Conservation (phyloP, 2,329 filamentous ascomycete species). For the Aspergillus niger region DNA sequence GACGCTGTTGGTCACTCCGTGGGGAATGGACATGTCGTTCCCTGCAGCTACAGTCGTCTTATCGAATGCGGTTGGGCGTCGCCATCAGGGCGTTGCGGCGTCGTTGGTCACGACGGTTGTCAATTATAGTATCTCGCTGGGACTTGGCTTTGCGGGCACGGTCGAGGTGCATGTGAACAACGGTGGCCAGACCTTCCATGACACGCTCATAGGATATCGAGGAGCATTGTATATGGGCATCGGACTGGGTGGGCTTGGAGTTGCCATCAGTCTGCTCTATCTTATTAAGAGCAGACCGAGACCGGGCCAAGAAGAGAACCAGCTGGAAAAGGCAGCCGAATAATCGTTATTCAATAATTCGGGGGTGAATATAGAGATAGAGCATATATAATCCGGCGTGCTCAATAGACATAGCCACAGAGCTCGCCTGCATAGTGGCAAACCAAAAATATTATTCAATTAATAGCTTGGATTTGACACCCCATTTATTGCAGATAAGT, state of each 20-base stretch:
- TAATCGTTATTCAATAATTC: not conserved
- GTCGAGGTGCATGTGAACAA: conserved; percentile 56
- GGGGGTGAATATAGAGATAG: not conserved
- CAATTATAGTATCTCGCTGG: conserved; percentile 69
- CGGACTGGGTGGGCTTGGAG: conserved; percentile 33
- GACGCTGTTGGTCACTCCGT: conserved; percentile 59
- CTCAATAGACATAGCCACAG: not conserved
- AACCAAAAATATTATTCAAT: not conserved
- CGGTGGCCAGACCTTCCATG: conserved; percentile 36
- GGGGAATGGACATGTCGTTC: conserved; percentile 68
- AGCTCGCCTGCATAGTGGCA: not conserved
- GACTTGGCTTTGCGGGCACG: conserved; percentile 66
- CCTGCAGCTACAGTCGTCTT: conserved; percentile 64
- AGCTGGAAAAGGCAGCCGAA: not conserved
- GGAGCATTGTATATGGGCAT: conserved; percentile 46
- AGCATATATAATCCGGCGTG: not conserved
- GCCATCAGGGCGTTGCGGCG: conserved; percentile 56
- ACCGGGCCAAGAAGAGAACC: not conserved
- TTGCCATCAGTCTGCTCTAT: conserved; percentile 25
- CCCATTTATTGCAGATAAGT: too few species aligned
- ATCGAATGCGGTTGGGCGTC: conserved; percentile 51
- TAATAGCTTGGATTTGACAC: not conserved
- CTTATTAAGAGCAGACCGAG: not conserved
- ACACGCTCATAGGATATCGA: conserved; percentile 43
- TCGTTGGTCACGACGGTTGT: conserved; percentile 65